phyloP scores from a whole-genome alignment of 1,139 yeast genomes.

The Kodamaea sp. region DNA sequence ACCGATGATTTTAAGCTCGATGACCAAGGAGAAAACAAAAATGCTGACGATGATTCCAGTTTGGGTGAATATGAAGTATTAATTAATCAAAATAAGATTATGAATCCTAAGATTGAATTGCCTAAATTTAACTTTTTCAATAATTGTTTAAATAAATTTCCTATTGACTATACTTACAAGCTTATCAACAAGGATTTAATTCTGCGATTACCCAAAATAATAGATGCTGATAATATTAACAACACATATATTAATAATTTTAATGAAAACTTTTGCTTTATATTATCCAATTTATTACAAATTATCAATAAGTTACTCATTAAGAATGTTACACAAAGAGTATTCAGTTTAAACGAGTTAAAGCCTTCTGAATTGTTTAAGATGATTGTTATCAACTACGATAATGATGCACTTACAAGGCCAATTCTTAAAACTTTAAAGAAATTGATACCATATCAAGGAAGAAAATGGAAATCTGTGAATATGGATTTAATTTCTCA shows the following conservation, averaged over 20 bases:
- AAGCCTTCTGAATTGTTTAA: conserved; percentile 52
- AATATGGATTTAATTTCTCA: conserved; percentile 93
- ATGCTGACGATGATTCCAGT: conserved; percentile 14
- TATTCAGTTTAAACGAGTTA: conserved; percentile 51
- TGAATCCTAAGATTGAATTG: conserved; percentile 44
- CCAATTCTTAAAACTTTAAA: conserved; percentile 74
- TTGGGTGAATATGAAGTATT: conserved; percentile 37
- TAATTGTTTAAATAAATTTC: conserved; percentile 29
- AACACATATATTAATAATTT: conserved; percentile 29
- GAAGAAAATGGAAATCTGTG: conserved; percentile 88
- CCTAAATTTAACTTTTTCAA: conserved; percentile 44
- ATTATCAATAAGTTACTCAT: conserved; percentile 43
- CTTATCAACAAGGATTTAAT: conserved; percentile 32
- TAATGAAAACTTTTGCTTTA: conserved; percentile 43
- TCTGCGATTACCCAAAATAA: conserved; percentile 23
- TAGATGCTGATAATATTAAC: conserved; percentile 28
- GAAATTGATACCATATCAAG: conserved; percentile 83
- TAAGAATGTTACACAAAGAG: conserved; percentile 49
- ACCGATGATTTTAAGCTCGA: conserved; percentile 3
- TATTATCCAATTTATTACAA: conserved; percentile 43
- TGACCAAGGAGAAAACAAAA: conserved; percentile 7
- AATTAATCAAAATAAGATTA: conserved; percentile 36
- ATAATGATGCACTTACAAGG: conserved; percentile 59
- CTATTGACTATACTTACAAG: conserved; percentile 14
- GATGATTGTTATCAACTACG: conserved; percentile 45